phyloP scores from a whole-genome alignment of 116 monocot species.

The Posidonia oceanica region DNA sequence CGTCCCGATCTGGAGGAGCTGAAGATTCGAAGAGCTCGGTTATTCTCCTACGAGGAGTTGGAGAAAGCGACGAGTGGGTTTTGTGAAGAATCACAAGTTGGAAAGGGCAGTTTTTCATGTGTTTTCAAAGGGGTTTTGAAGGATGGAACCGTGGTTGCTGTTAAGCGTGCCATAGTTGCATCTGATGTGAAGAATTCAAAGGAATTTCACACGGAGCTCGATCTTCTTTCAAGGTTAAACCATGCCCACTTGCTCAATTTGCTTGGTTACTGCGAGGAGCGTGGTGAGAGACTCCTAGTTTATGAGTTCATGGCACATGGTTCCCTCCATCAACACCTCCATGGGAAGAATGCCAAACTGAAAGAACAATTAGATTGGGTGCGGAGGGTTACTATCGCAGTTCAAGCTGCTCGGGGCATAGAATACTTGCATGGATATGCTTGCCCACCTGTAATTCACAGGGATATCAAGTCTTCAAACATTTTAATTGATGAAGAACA shows the following conservation, averaged over 20 bases:
- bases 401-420: conserved; percentile 90
- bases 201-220: conserved; percentile 89
- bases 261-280: conserved; percentile 94
- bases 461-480: conserved; percentile 98
- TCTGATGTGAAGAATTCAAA: conserved; percentile 63
- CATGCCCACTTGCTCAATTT: conserved; percentile 89
- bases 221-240: conserved; percentile 84
- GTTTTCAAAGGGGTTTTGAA: conserved; percentile 85
- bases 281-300: conserved; percentile 80
- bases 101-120: conserved; percentile 92
- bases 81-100: conserved; percentile 71
- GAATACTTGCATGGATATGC: conserved; percentile 98
- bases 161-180: conserved; percentile 59
- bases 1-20: conserved; percentile 59
- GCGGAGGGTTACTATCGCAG: conserved; percentile 80
- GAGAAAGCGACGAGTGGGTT: conserved; percentile 78
- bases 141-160: conserved; percentile 86
- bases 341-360: conserved; percentile 46
- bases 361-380: conserved; percentile 71
- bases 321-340: conserved; percentile 88
- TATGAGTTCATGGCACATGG: conserved; percentile 99
- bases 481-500: conserved; percentile 95
- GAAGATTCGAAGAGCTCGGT: conserved; percentile 53
- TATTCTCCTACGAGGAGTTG: conserved; percentile 88
- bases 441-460: conserved; percentile 93